A percentile compares a stretch with the other conserved stretches of the same genome.
phyloP scores from a whole-genome alignment of 2,329 filamentous ascomycete genomes.

The Alternaria alternata region DNA sequence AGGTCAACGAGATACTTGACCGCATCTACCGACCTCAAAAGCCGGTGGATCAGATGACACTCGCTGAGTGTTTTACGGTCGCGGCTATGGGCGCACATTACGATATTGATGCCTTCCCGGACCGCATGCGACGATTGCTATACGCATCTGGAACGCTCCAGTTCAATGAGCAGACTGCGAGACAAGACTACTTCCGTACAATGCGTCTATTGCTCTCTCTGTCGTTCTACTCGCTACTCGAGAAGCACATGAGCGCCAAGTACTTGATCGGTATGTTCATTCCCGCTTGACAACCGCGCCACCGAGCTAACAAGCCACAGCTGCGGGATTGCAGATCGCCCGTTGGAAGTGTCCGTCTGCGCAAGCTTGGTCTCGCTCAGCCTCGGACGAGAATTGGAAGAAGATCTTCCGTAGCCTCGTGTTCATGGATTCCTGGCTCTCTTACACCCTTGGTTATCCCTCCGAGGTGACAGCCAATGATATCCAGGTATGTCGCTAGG shows the following conservation, averaged over 20 bases:
- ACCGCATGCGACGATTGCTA: slow-evolving; percentile 38
- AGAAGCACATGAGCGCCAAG: slow-evolving; percentile 51
- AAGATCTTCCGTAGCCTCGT: slow-evolving; percentile 47
- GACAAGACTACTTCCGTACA: slow-evolving; percentile 42
- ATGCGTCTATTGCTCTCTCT: slow-evolving; percentile 48
- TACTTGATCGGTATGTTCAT: slow-evolving; percentile 46
- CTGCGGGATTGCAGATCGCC: slow-evolving; percentile 48
- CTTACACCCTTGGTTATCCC: slow-evolving; percentile 48
- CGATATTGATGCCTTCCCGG: slow-evolving; percentile 46
- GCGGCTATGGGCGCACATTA: slow-evolving; percentile 51
- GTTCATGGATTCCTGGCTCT: slow-evolving; percentile 52
- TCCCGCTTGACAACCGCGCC: not conserved
- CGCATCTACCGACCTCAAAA: slow-evolving; percentile 43
- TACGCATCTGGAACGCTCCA: slow-evolving; percentile 47
- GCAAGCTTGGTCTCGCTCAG: slow-evolving; percentile 4
- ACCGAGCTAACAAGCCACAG: slow-evolving; percentile 25
- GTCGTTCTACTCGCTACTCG: slow-evolving; percentile 48
- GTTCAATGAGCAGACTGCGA: slow-evolving; percentile 44
- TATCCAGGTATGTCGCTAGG: slow-evolving; percentile 31
- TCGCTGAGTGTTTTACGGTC: slow-evolving; percentile 48
- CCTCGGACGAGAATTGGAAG: slow-evolving; percentile 30
- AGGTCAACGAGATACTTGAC: slow-evolving; percentile 46
- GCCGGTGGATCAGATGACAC: slow-evolving; percentile 40
- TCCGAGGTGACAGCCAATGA: slow-evolving; percentile 43
- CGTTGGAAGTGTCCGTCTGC: slow-evolving; percentile 40